These are phyloP conservation scores for Gossypium stocksii DNA, from an alignment of 345 rosid species.

Conservation along the genomic window DNA sequence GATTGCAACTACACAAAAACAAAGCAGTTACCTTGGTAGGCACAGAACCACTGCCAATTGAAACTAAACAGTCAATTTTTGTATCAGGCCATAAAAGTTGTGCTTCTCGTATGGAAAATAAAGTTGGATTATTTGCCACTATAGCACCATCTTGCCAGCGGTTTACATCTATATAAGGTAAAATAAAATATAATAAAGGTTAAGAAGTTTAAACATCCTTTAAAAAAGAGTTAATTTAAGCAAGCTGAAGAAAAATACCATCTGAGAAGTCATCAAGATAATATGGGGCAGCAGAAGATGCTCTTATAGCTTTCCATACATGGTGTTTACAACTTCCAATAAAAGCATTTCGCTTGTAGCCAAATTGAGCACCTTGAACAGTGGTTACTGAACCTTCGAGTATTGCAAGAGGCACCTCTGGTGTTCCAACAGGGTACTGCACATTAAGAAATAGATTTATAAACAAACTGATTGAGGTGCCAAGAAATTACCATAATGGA, in stretches of 20 bases:
- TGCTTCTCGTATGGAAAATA: conserved; percentile 93
- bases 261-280: conserved; percentile 96
- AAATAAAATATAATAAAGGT: neutral
- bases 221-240: neutral
- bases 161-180: conserved; percentile 44
- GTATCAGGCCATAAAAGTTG: conserved; percentile 99
- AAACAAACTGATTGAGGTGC: neutral
- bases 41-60: conserved; percentile 94
- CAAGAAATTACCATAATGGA: neutral
- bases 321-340: conserved; percentile 95
- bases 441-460: conserved; percentile 15
- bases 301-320: conserved; percentile 97
- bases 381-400: conserved; percentile 71
- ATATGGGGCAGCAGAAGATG: conserved; percentile 98
- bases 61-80: conserved; percentile 86
- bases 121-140: conserved; percentile 93
- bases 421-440: conserved; percentile 92
- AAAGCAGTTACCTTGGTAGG: conserved; percentile 70
- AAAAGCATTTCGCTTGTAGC: conserved; percentile 83
- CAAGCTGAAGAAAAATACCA: conserved; percentile 40
- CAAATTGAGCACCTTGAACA: conserved; percentile 63
- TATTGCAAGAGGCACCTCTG: conserved; percentile 67
- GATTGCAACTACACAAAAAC: conserved; percentile 9
- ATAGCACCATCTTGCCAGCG: conserved; percentile 99
- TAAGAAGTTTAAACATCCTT: neutral